Base-by-base conservation (phyloP, 208 protist genomes). In the Trypanosoma congolense region DNA sequence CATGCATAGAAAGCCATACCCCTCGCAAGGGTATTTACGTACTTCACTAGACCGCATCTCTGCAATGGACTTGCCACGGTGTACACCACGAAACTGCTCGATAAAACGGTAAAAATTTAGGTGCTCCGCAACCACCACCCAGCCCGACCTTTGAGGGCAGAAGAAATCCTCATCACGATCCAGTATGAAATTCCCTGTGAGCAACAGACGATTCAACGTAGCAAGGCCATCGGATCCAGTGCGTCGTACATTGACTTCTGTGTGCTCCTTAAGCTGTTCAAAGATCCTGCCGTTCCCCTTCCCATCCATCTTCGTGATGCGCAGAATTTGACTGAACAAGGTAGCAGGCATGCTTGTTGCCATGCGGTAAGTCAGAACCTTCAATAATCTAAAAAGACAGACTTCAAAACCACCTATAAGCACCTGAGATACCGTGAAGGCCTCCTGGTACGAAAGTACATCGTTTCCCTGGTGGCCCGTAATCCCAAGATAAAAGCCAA, bases 1-100 rank as follows among this genome's bases (percentile, higher is more conserved):
- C 72, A 99, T 98, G 83, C 99, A 99, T 31, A 99, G 75, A 80
- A 99, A 99, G 45, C 96, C 99, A 88, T 96, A 99, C 3, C 90
- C 83, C 77, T 99, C 98, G 31, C 98, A 98, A 29, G 97, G 91
- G 61, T 99, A 97, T 74, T 98, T 98, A 57, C 99, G 92, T 53
- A 99, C 96, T 67, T 94, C 71, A 55, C 96, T 98, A 3, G 96
- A 98, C 33, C 96, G 96, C 96, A 99, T 99, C 41, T 95, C 90
- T 9, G 96, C 82, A 73, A 99, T 99, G 57, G 97, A 99, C 51
- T 95, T 88, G 63, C 98, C 98, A 66, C 98, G 89, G 61, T 99
- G 98, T 28, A 99, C 83, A 46, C 87, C 96, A 45, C 98, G 88
- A 65, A 99, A 98, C 86, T 99, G 98, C 53, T 98, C 91, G 36